Base-by-base conservation (phyloP, 1,139 yeast genomes). In the Debaryomycetaceae sp. region DNA sequence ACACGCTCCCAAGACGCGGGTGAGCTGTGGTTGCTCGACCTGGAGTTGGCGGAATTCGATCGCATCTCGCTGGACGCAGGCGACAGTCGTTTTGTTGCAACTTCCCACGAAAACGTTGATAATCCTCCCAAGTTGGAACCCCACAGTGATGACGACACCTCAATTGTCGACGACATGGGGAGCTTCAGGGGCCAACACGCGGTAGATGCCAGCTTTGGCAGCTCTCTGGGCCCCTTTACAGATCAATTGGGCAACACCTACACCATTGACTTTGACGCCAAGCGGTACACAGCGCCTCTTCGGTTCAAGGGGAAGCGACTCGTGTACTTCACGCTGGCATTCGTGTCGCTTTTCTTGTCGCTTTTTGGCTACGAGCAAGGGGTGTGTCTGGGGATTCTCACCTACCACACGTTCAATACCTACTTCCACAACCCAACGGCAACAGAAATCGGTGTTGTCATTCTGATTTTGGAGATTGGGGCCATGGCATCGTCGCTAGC, bases 341-440 rank as follows among this genome's bases (percentile, higher is more conserved):
- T 85, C 54, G 94, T 85, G 14, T 78, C 89, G 20, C 62, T 84
- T 5, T 93, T 94, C 33, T 95, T 86, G 10, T 80, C 86, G 35
- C 63, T 86, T 20, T 86, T 85, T 51, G 96, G 95, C 4, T 86
- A 83, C 55, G 95, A 86, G 51, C 96, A 86, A 56, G 95, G 95
- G 34, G 95, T 85, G 29, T 83, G 89, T 77, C 77, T 86, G 21
- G 91, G 94, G 3, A 76, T 86, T 27, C 49, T 66, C 30, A 65
- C 71, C n/a, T 66, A 57, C 38, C 65, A 52, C 12, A 66, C 74
- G 2, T 73, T 73, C 43, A 53, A 52, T 16, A 40, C 44, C 25
- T 71, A 62, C 46, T 73, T 71, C 42, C 39, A 64, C 39, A 41
- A 66, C 27, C 79, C 79, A 3, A 50, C 56, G 11, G 57, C 74